phyloP scores from a whole-genome alignment of 2,329 filamentous ascomycete genomes.

The Clarireedia homoeocarpa region DNA sequence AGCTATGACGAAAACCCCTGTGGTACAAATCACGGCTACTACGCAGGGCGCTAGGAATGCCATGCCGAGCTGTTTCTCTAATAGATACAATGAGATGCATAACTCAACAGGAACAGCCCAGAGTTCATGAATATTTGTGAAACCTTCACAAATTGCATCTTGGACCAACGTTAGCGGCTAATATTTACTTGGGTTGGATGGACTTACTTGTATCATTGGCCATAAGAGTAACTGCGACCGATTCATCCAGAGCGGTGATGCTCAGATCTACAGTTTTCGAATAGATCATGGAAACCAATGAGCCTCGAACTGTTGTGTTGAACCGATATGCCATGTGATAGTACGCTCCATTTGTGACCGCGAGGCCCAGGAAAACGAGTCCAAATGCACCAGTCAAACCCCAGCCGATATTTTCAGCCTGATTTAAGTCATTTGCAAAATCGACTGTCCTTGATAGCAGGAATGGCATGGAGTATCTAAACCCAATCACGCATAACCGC shows the following conservation, averaged over 20 bases:
- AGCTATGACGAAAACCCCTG: slow-evolving; percentile 19
- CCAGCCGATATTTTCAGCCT: slow-evolving; percentile 14
- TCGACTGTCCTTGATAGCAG: slow-evolving; percentile 12
- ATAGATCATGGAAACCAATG: slow-evolving; percentile 23
- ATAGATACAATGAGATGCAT: slow-evolving; percentile 24
- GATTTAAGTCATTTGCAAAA: slow-evolving; percentile 5
- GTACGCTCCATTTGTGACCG: slow-evolving; percentile 18
- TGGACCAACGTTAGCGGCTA: not conserved
- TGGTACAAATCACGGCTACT: slow-evolving; percentile 23
- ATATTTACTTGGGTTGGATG: not conserved
- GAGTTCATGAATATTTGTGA: slow-evolving; percentile 26
- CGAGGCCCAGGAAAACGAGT: slow-evolving; percentile 24
- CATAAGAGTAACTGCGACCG: slow-evolving; percentile 13
- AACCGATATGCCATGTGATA: slow-evolving; percentile 16
- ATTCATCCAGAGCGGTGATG: slow-evolving; percentile 22
- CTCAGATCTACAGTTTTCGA: slow-evolving; percentile 23
- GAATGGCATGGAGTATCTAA: slow-evolving; percentile 17
- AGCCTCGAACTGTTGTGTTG: slow-evolving; percentile 20
- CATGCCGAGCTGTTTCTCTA: slow-evolving; percentile 24
- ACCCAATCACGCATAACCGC: slow-evolving; percentile 13
- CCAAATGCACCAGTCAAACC: slow-evolving; percentile 17
- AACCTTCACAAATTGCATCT: slow-evolving; percentile 24
- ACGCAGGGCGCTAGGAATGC: slow-evolving; percentile 20
- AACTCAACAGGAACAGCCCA: slow-evolving; percentile 27
- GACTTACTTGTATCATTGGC: slow-evolving; percentile 8